Conservation (phyloP, 176 grass and related monocot species). For the Ensete ventricosum region DNA sequence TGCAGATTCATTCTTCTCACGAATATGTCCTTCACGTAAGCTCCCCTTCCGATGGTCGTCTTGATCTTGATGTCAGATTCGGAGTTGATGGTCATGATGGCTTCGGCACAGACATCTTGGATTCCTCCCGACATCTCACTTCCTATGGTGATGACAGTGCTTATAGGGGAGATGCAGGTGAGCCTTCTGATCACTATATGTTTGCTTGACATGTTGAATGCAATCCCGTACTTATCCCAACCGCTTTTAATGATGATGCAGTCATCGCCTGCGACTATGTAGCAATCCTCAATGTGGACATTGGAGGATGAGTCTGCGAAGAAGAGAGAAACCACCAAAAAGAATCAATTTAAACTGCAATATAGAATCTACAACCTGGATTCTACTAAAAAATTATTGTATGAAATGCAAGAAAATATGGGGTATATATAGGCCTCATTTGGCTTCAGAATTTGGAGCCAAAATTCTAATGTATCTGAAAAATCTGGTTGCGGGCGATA, state of each 20-base stretch:
- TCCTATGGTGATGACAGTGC: slow-evolving; percentile 78
- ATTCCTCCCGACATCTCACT: slow-evolving; percentile 99
- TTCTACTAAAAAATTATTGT: no score
- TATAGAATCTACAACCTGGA: background rate
- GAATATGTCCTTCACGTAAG: slow-evolving; percentile 68
- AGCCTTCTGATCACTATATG: slow-evolving; percentile 63
- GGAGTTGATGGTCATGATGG: slow-evolving; percentile 64
- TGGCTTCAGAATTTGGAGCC: no score
- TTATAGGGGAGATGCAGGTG: slow-evolving; percentile 80
- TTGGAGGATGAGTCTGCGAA: slow-evolving; percentile 58
- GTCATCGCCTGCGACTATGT: slow-evolving; percentile 82
- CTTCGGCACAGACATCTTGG: slow-evolving; percentile 39
- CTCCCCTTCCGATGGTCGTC: slow-evolving; percentile 64
- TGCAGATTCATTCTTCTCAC: slow-evolving; percentile 50
- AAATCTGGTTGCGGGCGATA: no score
- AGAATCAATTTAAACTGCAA: background rate
- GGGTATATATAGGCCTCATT: no score
- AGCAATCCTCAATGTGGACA: slow-evolving; percentile 79
- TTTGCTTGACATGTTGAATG: slow-evolving; percentile 68
- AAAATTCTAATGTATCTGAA: no score
- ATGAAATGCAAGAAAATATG: no score
- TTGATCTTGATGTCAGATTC: slow-evolving; percentile 84
- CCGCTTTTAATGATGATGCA: slow-evolving; percentile 89
- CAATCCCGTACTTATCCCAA: slow-evolving; percentile 87
- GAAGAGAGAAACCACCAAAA: background rate